Conservation (phyloP, 805 yeast genomes). For the Sugiyamaella boreocaroliniensis region DNA sequence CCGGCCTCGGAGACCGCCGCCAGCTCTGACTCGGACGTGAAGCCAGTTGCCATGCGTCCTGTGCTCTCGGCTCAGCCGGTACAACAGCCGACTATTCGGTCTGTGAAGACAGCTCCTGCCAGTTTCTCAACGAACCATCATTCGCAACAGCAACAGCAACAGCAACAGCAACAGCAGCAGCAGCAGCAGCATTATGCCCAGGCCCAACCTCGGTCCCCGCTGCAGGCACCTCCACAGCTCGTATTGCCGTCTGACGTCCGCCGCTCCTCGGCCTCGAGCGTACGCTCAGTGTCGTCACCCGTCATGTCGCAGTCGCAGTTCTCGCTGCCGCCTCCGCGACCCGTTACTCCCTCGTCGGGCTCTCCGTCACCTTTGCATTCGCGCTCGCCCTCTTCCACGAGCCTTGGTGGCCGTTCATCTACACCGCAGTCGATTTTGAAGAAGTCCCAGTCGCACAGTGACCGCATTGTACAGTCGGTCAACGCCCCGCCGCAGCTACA, state of each 20-base stretch:
- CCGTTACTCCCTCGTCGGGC: conserved; percentile 1
- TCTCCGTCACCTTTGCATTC: conserved; percentile 4
- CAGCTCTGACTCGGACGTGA: neutral
- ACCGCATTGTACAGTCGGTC: no score
- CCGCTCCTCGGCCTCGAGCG: conserved; percentile 12
- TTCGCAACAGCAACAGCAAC: no score
- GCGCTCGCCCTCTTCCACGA: neutral
- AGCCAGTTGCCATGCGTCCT: no score
- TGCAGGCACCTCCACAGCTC: conserved; percentile 11
- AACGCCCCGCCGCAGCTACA: no score
- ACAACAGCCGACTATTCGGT: no score
- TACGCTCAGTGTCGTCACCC: conserved; percentile 10
- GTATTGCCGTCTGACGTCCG: conserved; percentile 21
- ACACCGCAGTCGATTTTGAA: conserved; percentile 9
- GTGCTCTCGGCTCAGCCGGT: no score
- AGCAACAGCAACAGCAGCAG: no score
- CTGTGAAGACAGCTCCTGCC: no score
- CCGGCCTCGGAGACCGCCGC: neutral
- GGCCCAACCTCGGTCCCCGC: no score
- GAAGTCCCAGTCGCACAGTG: conserved; percentile 4
- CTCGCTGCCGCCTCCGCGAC: conserved; percentile 1
- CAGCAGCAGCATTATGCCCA: no score
- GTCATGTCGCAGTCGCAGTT: conserved; percentile 8
- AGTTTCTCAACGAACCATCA: no score
- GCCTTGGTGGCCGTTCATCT: neutral